Evolutionary conservation across 1,284 basidiomycete species (phyloP), one percentile per base, ranked within the genome.

Genomic region (Lentinula novae-zelandiae): DNA sequence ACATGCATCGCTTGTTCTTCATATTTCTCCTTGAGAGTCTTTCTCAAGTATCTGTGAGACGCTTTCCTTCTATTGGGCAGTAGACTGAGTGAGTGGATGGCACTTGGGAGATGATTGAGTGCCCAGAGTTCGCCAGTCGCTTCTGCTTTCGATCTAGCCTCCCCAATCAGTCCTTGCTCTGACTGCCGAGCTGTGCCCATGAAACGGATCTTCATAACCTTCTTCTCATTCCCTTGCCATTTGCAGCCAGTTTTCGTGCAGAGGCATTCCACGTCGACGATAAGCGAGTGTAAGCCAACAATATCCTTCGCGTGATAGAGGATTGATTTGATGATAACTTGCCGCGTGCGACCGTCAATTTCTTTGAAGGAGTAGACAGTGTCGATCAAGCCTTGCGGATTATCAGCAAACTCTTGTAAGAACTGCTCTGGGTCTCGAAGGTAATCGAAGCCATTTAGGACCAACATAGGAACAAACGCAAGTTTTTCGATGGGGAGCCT

Each of bases 161-260:
- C 17, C 5, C 5, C 2, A 9, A 58, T 39, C 5, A 62, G 12
- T 5, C 3, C 13, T 10, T 27, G 36, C 33, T 62, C 60, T 7
- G 39, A 5, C n/a, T 17, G 13, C 20, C 56, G 55, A 20, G 20
- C 10, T 6, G 9, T 40, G n/a, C 22, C 27, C 2, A 57, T 50
- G 22, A 42, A 58, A 27, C 60, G 58, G 39, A 62, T 53, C 27
- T 62, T 62, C 27, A 62, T 34, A 8, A 58, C n/a, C 10, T 46
- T 46, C 4, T 7, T 46, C 20, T 10, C 44, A 22, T 22, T 22
- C 44, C 44, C 44, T 12, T 46, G n/a, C 44, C 44, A 46, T 20
- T 46, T 0, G 12, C 44, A 46, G 10, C 44, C 44, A 20, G 44
- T 10, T 15, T n/a, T 10, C 10, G 17, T n/a, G 10, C 51, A 53